Percentiles rank a stretch among this genome's conserved stretches.
Evolutionary conservation across 192 early-diverging fungal genomes (phyloP).

Genomic region (Coemansia erecta): DNA sequence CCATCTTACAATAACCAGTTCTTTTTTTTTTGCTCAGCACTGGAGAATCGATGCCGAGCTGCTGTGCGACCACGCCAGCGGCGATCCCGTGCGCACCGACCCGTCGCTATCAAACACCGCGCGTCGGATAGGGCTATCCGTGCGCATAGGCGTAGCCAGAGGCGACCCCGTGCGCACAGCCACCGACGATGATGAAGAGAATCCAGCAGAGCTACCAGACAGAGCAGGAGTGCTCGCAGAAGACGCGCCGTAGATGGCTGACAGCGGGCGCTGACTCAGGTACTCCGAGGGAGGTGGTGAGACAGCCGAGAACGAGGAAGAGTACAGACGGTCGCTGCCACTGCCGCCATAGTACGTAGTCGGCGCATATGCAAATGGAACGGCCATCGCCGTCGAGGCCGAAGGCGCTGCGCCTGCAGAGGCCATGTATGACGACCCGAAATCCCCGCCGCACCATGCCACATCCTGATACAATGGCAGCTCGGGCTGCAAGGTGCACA

Average conservation of each 20-base stretch:
- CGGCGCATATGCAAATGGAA: conserved; percentile 1
- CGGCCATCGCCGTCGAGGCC: conserved; percentile 1
- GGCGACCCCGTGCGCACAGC: conserved; percentile 7
- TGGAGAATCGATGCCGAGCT: conserved; percentile 27
- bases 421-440: conserved; percentile 1
- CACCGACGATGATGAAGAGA: conserved; percentile 3
- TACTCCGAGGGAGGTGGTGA: conserved; percentile 3
- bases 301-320: neutral
- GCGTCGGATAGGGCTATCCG: conserved; percentile 30
- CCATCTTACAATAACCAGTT: too few species aligned
- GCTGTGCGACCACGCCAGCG: conserved; percentile 39
- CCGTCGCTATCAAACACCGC: conserved; percentile 35
- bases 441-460: conserved; percentile 38
- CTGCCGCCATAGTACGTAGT: conserved; percentile 10
- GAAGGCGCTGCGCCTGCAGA: conserved; percentile 5
- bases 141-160: conserved; percentile 26
- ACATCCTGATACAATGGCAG: conserved; percentile 48
- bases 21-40: conserved; percentile 16
- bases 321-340: neutral
- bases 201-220: neutral
- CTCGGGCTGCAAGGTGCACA: conserved; percentile 16
- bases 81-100: conserved; percentile 37
- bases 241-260: neutral
- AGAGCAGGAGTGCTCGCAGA: neutral
- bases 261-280: neutral